These are phyloP conservation scores for Trichaptum fuscoviolaceum DNA, from an alignment of 768 basidiomycete species.

Conservation along the genomic window DNA sequence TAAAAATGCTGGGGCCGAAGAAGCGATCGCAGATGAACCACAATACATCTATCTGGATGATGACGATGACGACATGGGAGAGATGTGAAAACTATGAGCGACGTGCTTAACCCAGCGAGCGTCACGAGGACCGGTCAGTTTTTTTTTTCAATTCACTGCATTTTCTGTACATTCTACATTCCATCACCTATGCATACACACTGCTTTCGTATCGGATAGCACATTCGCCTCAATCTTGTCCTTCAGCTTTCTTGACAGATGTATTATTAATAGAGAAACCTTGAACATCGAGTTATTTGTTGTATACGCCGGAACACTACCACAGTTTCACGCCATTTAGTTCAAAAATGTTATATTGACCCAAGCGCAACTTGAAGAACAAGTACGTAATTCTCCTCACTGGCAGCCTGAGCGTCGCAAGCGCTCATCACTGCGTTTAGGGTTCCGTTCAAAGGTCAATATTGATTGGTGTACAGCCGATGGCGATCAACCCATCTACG, in stretches of 20 bases:
- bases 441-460: neutral
- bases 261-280: neutral
- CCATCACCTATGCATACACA: neutral
- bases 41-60: slow-evolving; percentile 4
- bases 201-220: neutral
- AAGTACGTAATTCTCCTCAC: too few relatives aligned
- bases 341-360: neutral
- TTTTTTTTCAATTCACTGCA: neutral
- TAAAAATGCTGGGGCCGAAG: neutral
- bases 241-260: neutral
- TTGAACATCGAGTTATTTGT: neutral
- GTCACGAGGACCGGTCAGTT: neutral
- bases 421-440: too few relatives aligned
- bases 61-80: slow-evolving; percentile 4
- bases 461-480: slow-evolving; percentile 2
- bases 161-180: neutral
- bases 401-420: too few relatives aligned
- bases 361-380: too few relatives aligned
- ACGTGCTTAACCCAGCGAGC: neutral
- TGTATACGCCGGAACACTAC: neutral
- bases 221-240: neutral
- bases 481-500: neutral
- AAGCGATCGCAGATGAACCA: neutral
- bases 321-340: neutral
- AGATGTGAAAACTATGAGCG: neutral